Percentiles rank a stretch among this genome's conserved stretches.
These are phyloP conservation scores for Paxillus ammoniavirescens DNA, from an alignment of 768 basidiomycete genomes.

Conservation along the genomic window DNA sequence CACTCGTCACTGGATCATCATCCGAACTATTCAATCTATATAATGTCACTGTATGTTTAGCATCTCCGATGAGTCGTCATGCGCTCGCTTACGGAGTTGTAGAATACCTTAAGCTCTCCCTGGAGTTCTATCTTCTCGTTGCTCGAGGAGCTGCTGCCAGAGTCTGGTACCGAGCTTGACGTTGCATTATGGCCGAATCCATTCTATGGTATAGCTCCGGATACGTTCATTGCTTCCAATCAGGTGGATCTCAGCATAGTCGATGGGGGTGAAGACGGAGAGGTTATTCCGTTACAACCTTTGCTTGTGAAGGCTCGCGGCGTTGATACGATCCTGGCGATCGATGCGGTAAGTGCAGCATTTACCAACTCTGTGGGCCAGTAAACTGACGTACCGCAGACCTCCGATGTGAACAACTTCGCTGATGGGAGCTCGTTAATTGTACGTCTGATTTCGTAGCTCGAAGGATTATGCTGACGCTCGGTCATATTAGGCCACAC, in stretches of 20 bases:
- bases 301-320: conserved; percentile 45
- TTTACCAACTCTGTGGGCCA: not conserved
- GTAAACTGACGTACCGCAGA: conserved; percentile 5
- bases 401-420: conserved; percentile 15
- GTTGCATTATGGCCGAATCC: conserved; percentile 37
- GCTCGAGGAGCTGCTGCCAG: conserved; percentile 23
- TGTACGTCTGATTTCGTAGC: conserved; percentile 8
- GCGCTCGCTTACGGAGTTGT: not conserved
- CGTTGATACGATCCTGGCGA: conserved; percentile 49
- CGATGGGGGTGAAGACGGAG: conserved; percentile 44
- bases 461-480: not conserved
- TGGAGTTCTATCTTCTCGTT: conserved; percentile 12
- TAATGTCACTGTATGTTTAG: conserved; percentile 26
- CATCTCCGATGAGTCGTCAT: not conserved
- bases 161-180: conserved; percentile 26
- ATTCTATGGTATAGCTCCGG: conserved; percentile 35
- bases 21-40: conserved; percentile 33
- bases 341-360: conserved; percentile 37
- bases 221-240: conserved; percentile 32
- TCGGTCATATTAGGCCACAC: conserved; percentile 17
- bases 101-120: conserved; percentile 12
- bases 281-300: conserved; percentile 48
- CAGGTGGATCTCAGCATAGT: conserved; percentile 34
- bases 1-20: conserved; percentile 40
- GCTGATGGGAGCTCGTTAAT: conserved; percentile 26